These are phyloP conservation scores for Globisporangium nunn DNA, from an alignment of 352 stramenopile genomes.

Conservation along the genomic window DNA sequence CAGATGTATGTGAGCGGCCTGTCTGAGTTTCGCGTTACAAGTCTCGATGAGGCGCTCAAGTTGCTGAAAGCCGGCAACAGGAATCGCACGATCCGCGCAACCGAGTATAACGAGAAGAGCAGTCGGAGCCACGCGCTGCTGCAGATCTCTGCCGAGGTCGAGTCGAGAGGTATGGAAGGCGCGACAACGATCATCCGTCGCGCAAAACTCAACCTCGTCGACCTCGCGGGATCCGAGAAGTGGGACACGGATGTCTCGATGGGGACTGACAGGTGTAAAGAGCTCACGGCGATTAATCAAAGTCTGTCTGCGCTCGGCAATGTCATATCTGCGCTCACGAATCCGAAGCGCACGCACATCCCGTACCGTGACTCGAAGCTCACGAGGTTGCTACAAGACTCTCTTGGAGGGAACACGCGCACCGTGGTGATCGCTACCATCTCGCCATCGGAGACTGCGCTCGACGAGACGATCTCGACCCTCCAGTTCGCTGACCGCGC, in stretches of 20 bases:
- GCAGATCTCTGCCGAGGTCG: conserved; percentile 77
- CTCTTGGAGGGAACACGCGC: conserved; percentile 80
- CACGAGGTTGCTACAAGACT: conserved; percentile 89
- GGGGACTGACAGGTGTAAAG: conserved; percentile 58
- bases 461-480: conserved; percentile 89
- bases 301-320: conserved; percentile 87
- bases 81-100: conserved; percentile 87
- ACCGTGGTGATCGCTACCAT: conserved; percentile 89
- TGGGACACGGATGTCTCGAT: conserved; percentile 79
- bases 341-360: conserved; percentile 75
- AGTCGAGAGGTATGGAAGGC: conserved; percentile 55
- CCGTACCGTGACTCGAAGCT: conserved; percentile 97
- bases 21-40: conserved; percentile 84
- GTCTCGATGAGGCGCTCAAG: conserved; percentile 64
- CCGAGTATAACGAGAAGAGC: conserved; percentile 81
- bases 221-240: conserved; percentile 90
- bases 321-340: conserved; percentile 79
- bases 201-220: conserved; percentile 88
- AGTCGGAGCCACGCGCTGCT: conserved; percentile 85
- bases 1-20: conserved; percentile 89
- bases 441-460: conserved; percentile 57
- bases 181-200: conserved; percentile 68
- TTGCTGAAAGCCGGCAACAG: conserved; percentile 71
- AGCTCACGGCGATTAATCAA: conserved; percentile 91
- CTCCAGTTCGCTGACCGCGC: conserved; percentile 86